A percentile compares a stretch with the other conserved stretches of the same genome.
These are phyloP conservation scores for Daldinia caldariorum DNA, from an alignment of 495 filamentous ascomycete species.

Conservation along the genomic window DNA sequence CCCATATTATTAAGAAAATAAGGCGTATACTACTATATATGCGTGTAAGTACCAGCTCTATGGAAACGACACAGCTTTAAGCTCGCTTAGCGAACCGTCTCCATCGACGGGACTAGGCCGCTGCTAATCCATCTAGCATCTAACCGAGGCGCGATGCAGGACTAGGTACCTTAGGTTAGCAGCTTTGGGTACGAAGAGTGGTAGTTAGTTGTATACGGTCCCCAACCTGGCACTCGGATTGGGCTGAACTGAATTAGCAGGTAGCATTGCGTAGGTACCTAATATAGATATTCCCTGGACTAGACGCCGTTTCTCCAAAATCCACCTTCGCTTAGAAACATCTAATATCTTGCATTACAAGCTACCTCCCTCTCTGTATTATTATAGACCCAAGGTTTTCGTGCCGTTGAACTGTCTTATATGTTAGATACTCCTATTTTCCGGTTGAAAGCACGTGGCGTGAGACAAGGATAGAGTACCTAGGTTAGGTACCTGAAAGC, in stretches of 20 bases:
- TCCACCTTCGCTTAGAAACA: slow-evolving; percentile 31
- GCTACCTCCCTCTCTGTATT: too few relatives aligned
- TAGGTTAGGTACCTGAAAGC: too few relatives aligned
- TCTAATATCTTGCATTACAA: slow-evolving; percentile 5
- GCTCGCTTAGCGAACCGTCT: slow-evolving; percentile 16
- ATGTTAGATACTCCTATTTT: background rate
- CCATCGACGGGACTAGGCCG: slow-evolving; percentile 17
- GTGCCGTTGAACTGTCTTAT: background rate
- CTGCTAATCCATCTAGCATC: slow-evolving; percentile 20
- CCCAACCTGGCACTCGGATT: slow-evolving; percentile 39
- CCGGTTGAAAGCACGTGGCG: background rate
- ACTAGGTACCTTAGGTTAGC: slow-evolving; percentile 20
- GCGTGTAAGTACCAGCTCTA: background rate
- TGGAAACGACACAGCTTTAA: background rate
- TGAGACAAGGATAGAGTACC: background rate
- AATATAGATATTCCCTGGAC: slow-evolving; percentile 14
- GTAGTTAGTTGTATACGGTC: too few relatives aligned
- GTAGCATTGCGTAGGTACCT: slow-evolving; percentile 29
- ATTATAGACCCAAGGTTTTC: background rate
- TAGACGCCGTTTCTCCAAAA: slow-evolving; percentile 12
- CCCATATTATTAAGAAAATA: background rate
- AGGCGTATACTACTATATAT: background rate
- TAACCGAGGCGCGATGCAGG: slow-evolving; percentile 32
- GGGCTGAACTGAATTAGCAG: slow-evolving; percentile 32
- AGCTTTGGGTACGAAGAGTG: background rate